Evolutionary conservation across 345 rosid genomes (phyloP).

Genomic region (Salix brachista): DNA sequence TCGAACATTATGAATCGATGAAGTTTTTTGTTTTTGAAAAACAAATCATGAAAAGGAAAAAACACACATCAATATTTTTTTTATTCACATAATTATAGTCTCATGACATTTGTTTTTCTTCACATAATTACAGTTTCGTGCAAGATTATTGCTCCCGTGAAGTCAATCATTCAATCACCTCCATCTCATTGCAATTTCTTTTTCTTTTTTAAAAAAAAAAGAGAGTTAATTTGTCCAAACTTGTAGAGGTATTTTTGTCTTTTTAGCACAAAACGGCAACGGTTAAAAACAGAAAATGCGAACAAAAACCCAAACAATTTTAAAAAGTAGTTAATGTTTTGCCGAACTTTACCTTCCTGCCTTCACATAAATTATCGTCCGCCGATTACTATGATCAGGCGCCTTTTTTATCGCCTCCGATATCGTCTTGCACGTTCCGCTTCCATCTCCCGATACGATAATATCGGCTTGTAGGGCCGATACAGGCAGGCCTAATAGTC

Average conservation of each 20-base stretch:
- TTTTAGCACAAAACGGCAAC: background rate
- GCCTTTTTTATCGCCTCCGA: slow-evolving; percentile 85
- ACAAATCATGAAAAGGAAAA: background rate
- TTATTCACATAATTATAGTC: background rate
- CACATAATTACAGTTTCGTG: too few relatives aligned
- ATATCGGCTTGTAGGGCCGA: slow-evolving; percentile 74
- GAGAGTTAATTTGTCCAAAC: background rate
- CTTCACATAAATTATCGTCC: slow-evolving; percentile 73
- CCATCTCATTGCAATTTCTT: background rate
- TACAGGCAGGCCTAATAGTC: slow-evolving; percentile 47
- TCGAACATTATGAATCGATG: background rate
- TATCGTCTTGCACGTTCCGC: slow-evolving; percentile 77
- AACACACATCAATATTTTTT: background rate
- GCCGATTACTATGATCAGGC: slow-evolving; percentile 63
- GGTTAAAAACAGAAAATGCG: background rate
- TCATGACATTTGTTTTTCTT: background rate
- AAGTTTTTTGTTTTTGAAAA: background rate
- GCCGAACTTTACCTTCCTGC: slow-evolving; percentile 73
- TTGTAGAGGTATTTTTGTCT: slow-evolving; percentile 5
- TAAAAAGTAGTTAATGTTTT: background rate
- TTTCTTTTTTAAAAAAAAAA: background rate
- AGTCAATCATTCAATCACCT: background rate
- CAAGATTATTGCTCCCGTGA: background rate
- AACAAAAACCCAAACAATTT: background rate
- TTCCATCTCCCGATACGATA: slow-evolving; percentile 76